Conservation (phyloP, 306 rosid genomes). For the Biancaea sappan region DNA sequence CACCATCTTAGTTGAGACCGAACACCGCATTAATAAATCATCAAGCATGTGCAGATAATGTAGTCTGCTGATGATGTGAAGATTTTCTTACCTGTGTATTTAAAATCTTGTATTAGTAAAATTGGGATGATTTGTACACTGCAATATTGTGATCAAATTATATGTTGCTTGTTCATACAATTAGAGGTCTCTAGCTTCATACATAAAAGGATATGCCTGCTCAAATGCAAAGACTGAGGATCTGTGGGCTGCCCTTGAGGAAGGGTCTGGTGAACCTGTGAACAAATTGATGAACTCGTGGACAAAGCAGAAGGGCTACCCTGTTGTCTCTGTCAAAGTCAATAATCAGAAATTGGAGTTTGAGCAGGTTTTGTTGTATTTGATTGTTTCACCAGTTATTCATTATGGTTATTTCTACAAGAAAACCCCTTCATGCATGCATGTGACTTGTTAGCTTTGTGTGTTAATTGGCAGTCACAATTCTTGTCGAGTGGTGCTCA, state of each 20-base stretch:
- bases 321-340: constrained; percentile 75
- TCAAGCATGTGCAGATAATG: neutral
- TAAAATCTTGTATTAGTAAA: neutral
- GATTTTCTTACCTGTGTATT: neutral
- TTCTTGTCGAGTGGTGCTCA: constrained; percentile 79
- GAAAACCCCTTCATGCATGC: constrained; percentile 20
- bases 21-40: neutral
- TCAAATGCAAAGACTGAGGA: constrained; percentile 93
- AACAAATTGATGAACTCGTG: constrained; percentile 86
- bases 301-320: constrained; percentile 95
- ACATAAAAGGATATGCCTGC: constrained; percentile 71
- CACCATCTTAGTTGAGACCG: neutral
- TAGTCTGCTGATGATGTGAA: constrained; percentile 12
- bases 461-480: constrained; percentile 62
- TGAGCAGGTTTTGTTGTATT: constrained; percentile 65
- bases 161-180: constrained; percentile 35
- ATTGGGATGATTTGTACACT: constrained; percentile 10
- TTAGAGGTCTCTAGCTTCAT: constrained; percentile 92
- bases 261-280: constrained; percentile 91
- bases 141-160: constrained; percentile 21
- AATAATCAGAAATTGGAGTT: constrained; percentile 72
- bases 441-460: constrained; percentile 23
- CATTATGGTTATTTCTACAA: constrained; percentile 8
- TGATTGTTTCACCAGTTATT: constrained; percentile 29
- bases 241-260: constrained; percentile 95